Evolutionary conservation across 2,329 filamentous ascomycete species (phyloP), one percentile per base, ranked within the genome.

Genomic region (Aspergillus ochraceoroseus): DNA sequence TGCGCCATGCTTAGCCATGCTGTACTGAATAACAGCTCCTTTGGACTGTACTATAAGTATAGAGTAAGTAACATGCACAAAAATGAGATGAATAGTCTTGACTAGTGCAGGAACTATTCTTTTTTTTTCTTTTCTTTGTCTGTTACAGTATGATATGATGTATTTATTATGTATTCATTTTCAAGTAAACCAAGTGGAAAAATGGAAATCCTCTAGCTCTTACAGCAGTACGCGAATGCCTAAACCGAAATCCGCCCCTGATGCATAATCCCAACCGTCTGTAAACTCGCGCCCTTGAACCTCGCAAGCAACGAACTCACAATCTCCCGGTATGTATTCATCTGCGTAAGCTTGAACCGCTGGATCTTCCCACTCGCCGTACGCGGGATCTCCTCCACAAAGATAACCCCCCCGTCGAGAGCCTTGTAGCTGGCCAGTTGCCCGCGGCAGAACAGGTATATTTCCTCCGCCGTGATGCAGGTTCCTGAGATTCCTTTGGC

Each of bases 281-380:
- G 49, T n/a, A 54, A 27, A 38, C 47, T 55, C 17, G 56, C 46
- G 6, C 52, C 44, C 5, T 53, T 48, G 25, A 54, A 56, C 15
- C 50, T 49, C 20, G 52, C 49, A 5, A 63, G 43, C 5, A 64
- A 45, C 4, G 56, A 61, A 3, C 57, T 52, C 7, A 65, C 54
- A 43, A 66, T 60, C 27, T 64, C 60, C 2, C 63, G 55, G 41
- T 66, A 65, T 7, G 55, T 47, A 40, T 65, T 65, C 62, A 66
- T 65, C 49, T 65, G 60, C 2, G 58, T 48, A 17, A 67, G 53
- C 41, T 59, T 64, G 54, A 64, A 65, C 5, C 67, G 58, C 43
- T 70, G 61, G 34, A 75, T 72, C 56, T 75, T 75, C 9, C 72
- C 72, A 42, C 70, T 72, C 0, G 70, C 59, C 2, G 69, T 70